Conservation (phyloP, 106 monocot genomes). For the Agapanthus africanus region DNA sequence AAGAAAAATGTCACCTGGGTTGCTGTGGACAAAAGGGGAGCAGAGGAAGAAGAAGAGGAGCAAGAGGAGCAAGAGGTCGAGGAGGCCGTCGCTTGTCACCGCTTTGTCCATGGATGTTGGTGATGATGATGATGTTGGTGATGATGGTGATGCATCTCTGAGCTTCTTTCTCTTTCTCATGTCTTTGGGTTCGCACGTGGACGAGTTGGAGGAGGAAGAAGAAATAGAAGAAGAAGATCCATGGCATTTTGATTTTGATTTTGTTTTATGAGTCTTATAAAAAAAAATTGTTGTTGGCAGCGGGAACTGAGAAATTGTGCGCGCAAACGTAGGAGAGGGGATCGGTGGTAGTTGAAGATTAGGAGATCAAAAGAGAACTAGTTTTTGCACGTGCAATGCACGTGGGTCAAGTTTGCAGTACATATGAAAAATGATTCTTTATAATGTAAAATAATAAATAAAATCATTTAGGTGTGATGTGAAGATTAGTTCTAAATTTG, state of each 20-base stretch:
- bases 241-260: background rate
- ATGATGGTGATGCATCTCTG: background rate
- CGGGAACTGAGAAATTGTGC: background rate
- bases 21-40: conserved; percentile 6
- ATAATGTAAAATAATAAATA: too few species aligned
- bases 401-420: too few species aligned
- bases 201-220: background rate
- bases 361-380: too few species aligned
- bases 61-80: conserved; percentile 5
- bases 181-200: background rate
- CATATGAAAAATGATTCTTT: too few species aligned
- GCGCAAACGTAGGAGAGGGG: background rate
- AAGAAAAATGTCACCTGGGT: conserved; percentile 6
- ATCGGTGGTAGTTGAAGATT: background rate
- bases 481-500: too few species aligned
- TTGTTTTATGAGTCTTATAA: too few species aligned
- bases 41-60: conserved; percentile 5
- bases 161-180: conserved; percentile 5
- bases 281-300: background rate
- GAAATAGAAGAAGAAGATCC: background rate
- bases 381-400: too few species aligned
- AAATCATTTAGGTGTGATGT: too few species aligned
- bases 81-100: background rate
- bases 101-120: background rate
- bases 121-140: background rate